Conservation (phyloP, 306 rosid species). For the Rosa lucieae region DNA sequence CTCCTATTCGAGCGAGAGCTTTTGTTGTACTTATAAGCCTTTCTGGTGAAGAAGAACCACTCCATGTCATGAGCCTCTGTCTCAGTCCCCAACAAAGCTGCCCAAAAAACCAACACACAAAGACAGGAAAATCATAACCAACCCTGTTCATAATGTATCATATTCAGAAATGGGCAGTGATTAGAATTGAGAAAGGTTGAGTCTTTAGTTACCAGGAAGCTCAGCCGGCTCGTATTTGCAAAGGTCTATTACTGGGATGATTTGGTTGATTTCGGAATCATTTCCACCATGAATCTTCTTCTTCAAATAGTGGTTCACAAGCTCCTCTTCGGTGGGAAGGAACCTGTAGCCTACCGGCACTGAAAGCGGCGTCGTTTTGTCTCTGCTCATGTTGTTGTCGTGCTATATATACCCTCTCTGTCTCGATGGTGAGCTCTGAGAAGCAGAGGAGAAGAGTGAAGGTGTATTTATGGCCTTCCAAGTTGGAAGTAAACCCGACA, state of each 20-base stretch:
- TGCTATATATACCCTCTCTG: too few relatives aligned
- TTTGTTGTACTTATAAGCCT: constrained; percentile 35
- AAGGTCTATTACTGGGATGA: constrained; percentile 44
- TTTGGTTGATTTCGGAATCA: not conserved
- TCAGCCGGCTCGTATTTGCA: constrained; percentile 57
- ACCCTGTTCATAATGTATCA: not conserved
- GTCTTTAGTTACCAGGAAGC: constrained; percentile 38
- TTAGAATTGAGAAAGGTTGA: not conserved
- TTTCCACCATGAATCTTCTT: constrained; percentile 29
- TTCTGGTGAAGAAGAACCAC: constrained; percentile 59
- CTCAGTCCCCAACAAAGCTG: not conserved
- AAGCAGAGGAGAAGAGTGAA: not conserved
- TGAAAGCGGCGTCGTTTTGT: not conserved
- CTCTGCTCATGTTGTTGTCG: not conserved
- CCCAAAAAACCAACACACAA: not conserved
- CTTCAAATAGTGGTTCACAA: constrained; percentile 40
- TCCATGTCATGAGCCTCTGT: constrained; percentile 28
- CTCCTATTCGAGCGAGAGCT: constrained; percentile 43
- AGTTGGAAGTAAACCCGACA: not conserved
- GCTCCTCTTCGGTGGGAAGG: constrained; percentile 67
- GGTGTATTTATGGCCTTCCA: not conserved
- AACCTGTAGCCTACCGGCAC: constrained; percentile 56
- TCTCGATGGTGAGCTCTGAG: not conserved
- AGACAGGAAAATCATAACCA: not conserved
- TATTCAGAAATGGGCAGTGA: not conserved